Evolutionary conservation across 208 protist genomes (phyloP).

Genomic region (Trypanosoma caninum): DNA sequence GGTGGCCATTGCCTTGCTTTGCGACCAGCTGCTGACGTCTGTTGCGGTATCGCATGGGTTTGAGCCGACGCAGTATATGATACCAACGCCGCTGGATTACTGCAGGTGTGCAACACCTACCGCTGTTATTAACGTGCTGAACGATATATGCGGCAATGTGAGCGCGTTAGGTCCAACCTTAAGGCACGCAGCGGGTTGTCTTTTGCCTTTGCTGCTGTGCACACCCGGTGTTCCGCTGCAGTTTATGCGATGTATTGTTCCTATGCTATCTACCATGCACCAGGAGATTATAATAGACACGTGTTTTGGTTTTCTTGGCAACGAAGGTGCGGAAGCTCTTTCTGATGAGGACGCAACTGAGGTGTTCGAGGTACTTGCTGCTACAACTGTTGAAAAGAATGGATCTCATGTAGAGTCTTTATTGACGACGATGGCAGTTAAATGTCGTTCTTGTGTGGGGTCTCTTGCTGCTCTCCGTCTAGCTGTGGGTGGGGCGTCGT

Average conservation of each 20-base stretch:
- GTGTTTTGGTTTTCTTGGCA: conserved; percentile 13
- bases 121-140: conserved; percentile 4
- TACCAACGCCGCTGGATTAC: conserved; percentile 18
- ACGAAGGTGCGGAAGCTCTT: neutral
- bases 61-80: conserved; percentile 32
- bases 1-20: conserved; percentile 44
- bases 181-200: conserved; percentile 58
- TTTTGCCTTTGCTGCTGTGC: conserved; percentile 42
- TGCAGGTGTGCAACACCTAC: conserved; percentile 9
- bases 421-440: conserved; percentile 7
- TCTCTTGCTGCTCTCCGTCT: conserved; percentile 7
- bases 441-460: conserved; percentile 3
- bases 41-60: conserved; percentile 47
- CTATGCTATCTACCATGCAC: conserved; percentile 29
- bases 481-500: conserved; percentile 10
- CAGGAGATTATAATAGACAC: conserved; percentile 23
- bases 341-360: conserved; percentile 3
- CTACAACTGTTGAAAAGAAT: neutral
- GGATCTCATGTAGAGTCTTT: conserved; percentile 4
- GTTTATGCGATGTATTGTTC: conserved; percentile 30
- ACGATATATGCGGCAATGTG: conserved; percentile 7
- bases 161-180: conserved; percentile 43
- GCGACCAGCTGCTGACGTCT: conserved; percentile 35
- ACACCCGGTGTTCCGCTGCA: conserved; percentile 14
- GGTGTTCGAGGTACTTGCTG: conserved; percentile 13